Evolutionary conservation across 2,329 filamentous ascomycete species (phyloP).

Genomic region (Mycosphaerella sp.): DNA sequence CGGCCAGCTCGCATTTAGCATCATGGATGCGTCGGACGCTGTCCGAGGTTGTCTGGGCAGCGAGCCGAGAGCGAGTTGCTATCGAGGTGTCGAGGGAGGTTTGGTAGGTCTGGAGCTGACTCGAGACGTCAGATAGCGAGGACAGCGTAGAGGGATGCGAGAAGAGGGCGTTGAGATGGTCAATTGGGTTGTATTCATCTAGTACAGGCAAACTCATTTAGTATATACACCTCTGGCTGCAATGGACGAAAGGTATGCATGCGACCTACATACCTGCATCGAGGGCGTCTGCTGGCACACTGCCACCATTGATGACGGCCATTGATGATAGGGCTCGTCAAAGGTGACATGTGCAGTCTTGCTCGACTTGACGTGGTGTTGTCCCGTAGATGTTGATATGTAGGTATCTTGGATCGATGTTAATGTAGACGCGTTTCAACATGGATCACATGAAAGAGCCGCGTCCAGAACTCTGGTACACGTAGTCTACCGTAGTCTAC

Average conservation of each 20-base stretch:
- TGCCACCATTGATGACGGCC: slow-evolving; percentile 14
- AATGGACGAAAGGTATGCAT: neutral
- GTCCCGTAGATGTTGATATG: neutral
- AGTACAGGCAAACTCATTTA: neutral
- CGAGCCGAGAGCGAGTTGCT: slow-evolving; percentile 60
- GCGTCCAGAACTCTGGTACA: no score
- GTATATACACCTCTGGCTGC: neutral
- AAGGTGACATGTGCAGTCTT: neutral
- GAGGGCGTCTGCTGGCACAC: slow-evolving; percentile 15
- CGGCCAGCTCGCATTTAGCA: slow-evolving; percentile 80
- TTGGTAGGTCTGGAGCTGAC: slow-evolving; percentile 66
- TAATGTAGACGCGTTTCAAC: no score
- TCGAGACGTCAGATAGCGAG: slow-evolving; percentile 67
- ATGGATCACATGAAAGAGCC: no score
- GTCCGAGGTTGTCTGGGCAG: slow-evolving; percentile 73
- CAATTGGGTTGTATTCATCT: slow-evolving; percentile 86
- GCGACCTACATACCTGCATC: slow-evolving; percentile 19
- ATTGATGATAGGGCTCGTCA: slow-evolving; percentile 3
- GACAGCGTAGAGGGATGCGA: slow-evolving; percentile 78
- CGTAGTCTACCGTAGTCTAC: no score
- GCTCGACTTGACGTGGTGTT: neutral
- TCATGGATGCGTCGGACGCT: slow-evolving; percentile 87
- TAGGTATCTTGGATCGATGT: no score
- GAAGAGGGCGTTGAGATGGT: slow-evolving; percentile 91
- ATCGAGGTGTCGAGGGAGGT: slow-evolving; percentile 78